Evolutionary conservation across 108 stramenopile species (phyloP).

Genomic region (Cyclotella cryptica): DNA sequence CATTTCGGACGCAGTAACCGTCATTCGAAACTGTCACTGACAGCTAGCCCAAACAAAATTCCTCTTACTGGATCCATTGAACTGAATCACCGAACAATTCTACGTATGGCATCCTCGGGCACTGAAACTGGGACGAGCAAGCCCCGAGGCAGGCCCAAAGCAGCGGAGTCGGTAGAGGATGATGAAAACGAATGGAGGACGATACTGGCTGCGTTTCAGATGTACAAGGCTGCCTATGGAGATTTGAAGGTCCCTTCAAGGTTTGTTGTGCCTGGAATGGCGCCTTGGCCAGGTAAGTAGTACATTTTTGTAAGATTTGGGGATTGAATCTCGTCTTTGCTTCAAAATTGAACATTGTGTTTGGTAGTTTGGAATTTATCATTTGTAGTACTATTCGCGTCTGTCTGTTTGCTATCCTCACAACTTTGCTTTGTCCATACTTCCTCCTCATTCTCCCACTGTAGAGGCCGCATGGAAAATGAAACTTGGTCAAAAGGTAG

Average conservation of each 20-base stretch:
- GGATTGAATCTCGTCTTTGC: neutral
- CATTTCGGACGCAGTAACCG: neutral
- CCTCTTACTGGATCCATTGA: neutral
- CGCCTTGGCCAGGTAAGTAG: conserved; percentile 85
- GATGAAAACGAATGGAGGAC: conserved; percentile 83
- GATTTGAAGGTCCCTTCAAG: conserved; percentile 84
- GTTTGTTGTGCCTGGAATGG: conserved; percentile 84
- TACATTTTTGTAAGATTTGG: conserved; percentile 2
- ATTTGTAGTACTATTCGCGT: neutral
- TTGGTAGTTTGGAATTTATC: neutral
- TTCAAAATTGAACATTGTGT: neutral
- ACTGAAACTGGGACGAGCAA: neutral
- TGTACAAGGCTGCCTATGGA: conserved; percentile 91
- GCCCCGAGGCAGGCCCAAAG: neutral
- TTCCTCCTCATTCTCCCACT: conserved; percentile 1
- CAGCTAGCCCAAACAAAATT: neutral
- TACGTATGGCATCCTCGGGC: neutral
- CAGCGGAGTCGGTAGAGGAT: conserved; percentile 6
- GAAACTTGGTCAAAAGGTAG: conserved; percentile 81
- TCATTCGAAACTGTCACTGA: neutral
- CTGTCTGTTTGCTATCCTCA: no score
- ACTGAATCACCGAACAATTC: neutral
- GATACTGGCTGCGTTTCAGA: conserved; percentile 75
- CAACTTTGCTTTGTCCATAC: neutral
- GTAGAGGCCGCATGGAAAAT: conserved; percentile 73